Percentiles rank a stretch among this genome's conserved stretches.
Evolutionary conservation across 164 flowering plant genomes (phyloP).

Genomic region (Kingdonia uniflora): DNA sequence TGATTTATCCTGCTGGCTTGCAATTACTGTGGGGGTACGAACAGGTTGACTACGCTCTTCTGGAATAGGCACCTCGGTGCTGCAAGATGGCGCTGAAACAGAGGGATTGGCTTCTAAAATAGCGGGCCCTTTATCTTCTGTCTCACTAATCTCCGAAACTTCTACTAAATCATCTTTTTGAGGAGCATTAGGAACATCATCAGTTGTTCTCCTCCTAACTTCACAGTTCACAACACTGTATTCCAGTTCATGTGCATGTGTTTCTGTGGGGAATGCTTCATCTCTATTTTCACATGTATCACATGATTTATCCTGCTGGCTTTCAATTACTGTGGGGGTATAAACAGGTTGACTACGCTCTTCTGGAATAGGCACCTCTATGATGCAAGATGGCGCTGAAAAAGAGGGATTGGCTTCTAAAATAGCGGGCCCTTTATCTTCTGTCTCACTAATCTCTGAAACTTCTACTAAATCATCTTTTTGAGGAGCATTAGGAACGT

Average conservation of each 20-base stretch:
- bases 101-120: slow-evolving; percentile 2
- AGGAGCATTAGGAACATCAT: background rate
- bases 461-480: background rate
- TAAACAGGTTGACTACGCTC: slow-evolving; percentile 4
- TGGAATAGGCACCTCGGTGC: background rate
- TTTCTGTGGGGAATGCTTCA: background rate
- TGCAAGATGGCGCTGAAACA: slow-evolving; percentile 3
- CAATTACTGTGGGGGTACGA: background rate
- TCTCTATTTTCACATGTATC: background rate
- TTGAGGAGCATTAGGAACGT: background rate
- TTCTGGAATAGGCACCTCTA: background rate
- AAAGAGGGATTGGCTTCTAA: slow-evolving; percentile 4
- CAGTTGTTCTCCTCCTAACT: background rate
- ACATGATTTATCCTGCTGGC: background rate
- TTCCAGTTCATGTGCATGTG: slow-evolving; percentile 1
- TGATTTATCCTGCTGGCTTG: background rate
- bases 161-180: background rate
- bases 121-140: slow-evolving; percentile 2
- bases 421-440: slow-evolving; percentile 1
- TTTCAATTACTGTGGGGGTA: background rate
- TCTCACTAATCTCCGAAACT: background rate
- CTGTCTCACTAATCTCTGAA: background rate
- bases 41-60: slow-evolving; percentile 2
- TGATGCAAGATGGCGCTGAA: background rate
- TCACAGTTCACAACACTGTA: slow-evolving; percentile 2